Base-by-base conservation (phyloP, 495 filamentous ascomycete species). In the Margaritispora aquatica region DNA sequence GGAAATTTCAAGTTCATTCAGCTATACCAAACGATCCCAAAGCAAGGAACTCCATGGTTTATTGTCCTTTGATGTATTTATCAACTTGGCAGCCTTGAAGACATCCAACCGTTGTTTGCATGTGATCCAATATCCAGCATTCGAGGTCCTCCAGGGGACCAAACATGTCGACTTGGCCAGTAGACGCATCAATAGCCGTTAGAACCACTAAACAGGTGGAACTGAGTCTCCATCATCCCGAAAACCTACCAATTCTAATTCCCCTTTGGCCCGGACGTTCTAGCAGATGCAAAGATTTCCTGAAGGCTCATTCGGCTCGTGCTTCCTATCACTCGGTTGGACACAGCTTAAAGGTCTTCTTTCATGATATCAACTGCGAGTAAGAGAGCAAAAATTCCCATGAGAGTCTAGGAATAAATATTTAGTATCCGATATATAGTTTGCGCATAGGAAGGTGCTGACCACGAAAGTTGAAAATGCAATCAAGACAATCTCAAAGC, bases 401-500 rank as follows among this genome's bases (percentile, higher is more conserved):
- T 13, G 54, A 69, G 59, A 31, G 65, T 57, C 66, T 67, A 24
- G 10, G 15, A 46, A 1, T 53, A 8, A 23, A 44, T 41, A 57
- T n/a, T 51, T 31, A 51, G 49, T 27, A 41, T 17, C 11, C 44
- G n/a, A 15, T 2, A 26, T n/a, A n/a, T n/a, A 49, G 13, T 53
- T 24, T 47, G 22, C 44, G n/a, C n/a, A 21, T 34, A 58, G 26
- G 24, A 9, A 24, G 15, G 13, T 20, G 75, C 84, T 74, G 59
- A 87, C 83, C 49, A 73, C 17, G 41, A 78, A 70, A 19, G 81
- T 67, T 38, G 77, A 65, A 4, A 77, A 53, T 19, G 76, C 78
- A 34, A 89, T 75, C 1, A 69, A 67, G 62, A 80, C 71, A n/a
- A 90, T 61, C 66, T 91, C 89, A 77, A 82, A 86, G 0, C 88